phyloP scores from a whole-genome alignment of 2,329 filamentous ascomycete species.

The Ophiostoma sp. region DNA sequence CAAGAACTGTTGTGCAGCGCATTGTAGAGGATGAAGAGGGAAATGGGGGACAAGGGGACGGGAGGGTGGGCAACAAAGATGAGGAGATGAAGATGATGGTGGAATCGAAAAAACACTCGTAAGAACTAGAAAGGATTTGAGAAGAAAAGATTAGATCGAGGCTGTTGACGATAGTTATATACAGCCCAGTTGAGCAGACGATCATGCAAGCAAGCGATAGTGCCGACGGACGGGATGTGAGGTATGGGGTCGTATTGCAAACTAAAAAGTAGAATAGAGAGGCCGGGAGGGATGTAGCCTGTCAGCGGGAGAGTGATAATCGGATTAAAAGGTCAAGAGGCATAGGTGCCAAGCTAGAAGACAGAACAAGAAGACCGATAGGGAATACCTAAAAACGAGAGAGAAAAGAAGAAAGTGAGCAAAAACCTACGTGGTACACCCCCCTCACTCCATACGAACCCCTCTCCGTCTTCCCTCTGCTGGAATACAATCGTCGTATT shows the following conservation, averaged over 20 bases:
- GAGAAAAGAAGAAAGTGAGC: not conserved
- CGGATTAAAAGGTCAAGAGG: not conserved
- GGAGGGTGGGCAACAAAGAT: not conserved
- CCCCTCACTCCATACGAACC: not conserved
- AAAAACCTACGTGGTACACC: conserved; percentile 5
- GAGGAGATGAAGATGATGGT: not conserved
- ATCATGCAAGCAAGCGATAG: conserved; percentile 10
- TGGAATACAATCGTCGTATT: not conserved
- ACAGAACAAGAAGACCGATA: not conserved
- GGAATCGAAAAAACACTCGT: no score
- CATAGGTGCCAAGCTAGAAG: not conserved
- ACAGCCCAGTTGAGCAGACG: not conserved
- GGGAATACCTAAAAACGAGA: not conserved
- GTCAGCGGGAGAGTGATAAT: not conserved
- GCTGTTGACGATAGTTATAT: not conserved
- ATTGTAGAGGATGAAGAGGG: conserved; percentile 1
- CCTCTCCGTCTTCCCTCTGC: not conserved
- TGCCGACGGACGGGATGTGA: conserved; percentile 2
- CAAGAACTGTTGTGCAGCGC: conserved; percentile 16
- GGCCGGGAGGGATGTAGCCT: not conserved
- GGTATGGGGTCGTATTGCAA: not conserved
- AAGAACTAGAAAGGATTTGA: not conserved
- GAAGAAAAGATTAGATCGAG: not conserved
- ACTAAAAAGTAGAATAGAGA: not conserved
- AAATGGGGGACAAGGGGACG: not conserved